A percentile compares a stretch with the other conserved stretches of the same genome.
These are phyloP conservation scores for Schizophyllum amplum DNA, from an alignment of 1,284 basidiomycete genomes.

Conservation along the genomic window DNA sequence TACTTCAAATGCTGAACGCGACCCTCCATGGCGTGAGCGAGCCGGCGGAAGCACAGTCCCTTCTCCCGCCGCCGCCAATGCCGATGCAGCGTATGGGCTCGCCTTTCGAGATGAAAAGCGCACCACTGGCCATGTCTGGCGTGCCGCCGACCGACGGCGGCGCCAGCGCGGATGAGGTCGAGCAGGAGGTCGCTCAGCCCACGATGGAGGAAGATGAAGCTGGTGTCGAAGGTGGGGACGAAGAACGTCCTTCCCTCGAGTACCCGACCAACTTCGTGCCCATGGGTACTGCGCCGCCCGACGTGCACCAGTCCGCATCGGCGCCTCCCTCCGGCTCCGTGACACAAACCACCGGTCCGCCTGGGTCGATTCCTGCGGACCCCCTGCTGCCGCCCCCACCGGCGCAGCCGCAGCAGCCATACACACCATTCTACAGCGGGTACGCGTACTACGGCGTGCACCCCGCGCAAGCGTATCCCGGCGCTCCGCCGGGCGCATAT, in stretches of 20 bases:
- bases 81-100: constrained; percentile 16
- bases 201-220: background rate
- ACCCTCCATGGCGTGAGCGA: constrained; percentile 45
- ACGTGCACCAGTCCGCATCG: background rate
- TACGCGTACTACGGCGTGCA: constrained; percentile 1
- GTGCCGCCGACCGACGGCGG: background rate
- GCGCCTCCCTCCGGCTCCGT: background rate
- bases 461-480: background rate
- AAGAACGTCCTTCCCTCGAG: background rate
- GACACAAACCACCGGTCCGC: background rate
- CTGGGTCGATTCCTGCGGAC: background rate
- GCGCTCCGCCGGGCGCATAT: constrained; percentile 5
- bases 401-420: background rate
- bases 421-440: background rate
- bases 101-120: constrained; percentile 26
- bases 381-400: background rate
- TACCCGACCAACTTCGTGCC: background rate
- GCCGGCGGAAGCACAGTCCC: background rate
- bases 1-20: constrained; percentile 44
- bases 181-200: constrained; percentile 17
- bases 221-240: background rate
- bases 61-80: constrained; percentile 23
- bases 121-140: background rate
- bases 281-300: background rate
- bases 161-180: constrained; percentile 11